phyloP scores from a whole-genome alignment of 192 early-diverging fungal genomes.

The Dissophora globulifera region DNA sequence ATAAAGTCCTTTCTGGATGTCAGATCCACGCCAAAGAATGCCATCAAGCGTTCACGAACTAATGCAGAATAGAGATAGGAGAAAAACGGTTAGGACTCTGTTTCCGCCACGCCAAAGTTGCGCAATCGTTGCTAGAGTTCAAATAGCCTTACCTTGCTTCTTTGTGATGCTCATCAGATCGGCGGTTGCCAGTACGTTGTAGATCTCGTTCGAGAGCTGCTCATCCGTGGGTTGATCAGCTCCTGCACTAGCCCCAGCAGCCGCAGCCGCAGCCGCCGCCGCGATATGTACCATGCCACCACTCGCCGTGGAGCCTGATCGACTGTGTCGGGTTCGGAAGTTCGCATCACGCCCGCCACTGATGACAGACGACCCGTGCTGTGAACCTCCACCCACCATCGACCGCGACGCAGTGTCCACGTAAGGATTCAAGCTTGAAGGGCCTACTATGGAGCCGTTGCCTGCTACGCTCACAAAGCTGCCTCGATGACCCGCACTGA shows the following conservation, averaged over 20 bases:
- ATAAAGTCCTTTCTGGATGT: slow-evolving; percentile 85
- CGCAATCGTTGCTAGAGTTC: background rate
- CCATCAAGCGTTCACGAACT: slow-evolving; percentile 91
- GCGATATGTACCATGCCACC: background rate
- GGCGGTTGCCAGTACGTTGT: slow-evolving; percentile 84
- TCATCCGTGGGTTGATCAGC: slow-evolving; percentile 70
- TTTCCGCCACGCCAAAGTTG: background rate
- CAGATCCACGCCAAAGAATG: slow-evolving; percentile 85
- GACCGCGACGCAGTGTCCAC: background rate
- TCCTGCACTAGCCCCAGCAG: background rate
- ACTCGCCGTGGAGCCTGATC: slow-evolving; percentile 28
- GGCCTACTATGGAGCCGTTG: background rate
- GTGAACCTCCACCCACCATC: slow-evolving; percentile 25
- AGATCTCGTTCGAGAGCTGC: slow-evolving; percentile 72
- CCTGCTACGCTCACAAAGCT: slow-evolving; percentile 7
- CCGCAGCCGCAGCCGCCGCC: background rate
- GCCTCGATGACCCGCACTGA: slow-evolving; percentile 1
- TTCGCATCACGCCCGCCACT: slow-evolving; percentile 18
- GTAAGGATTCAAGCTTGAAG: background rate
- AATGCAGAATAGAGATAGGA: background rate
- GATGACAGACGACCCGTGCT: slow-evolving; percentile 22
- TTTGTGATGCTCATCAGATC: slow-evolving; percentile 99
- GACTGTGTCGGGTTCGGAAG: slow-evolving; percentile 17
- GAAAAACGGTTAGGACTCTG: background rate
- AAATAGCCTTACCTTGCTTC: slow-evolving; percentile 75